phyloP scores from a whole-genome alignment of 179 eudicot genomes.

The Beta lomatogona region DNA sequence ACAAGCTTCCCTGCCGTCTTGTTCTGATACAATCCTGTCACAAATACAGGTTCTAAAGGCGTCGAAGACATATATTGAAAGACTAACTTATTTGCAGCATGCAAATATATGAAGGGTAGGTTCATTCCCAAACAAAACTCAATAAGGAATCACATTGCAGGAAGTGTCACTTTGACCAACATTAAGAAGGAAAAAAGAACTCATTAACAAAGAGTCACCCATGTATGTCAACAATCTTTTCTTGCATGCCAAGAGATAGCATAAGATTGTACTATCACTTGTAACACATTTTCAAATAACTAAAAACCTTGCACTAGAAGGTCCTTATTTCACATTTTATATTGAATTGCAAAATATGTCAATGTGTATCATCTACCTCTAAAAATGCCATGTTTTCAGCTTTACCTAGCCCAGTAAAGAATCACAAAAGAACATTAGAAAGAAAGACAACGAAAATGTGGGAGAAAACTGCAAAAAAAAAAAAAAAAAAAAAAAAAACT shows the following conservation, averaged over 20 bases:
- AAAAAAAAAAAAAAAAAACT: too few relatives aligned
- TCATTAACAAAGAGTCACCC: not conserved
- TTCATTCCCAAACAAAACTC: not conserved
- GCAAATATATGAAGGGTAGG: not conserved
- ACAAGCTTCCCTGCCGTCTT: slow-evolving; percentile 91
- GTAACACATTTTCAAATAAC: not conserved
- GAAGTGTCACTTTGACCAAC: not conserved
- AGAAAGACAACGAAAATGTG: not conserved
- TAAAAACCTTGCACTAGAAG: not conserved
- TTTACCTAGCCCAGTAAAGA: not conserved
- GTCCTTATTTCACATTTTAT: not conserved
- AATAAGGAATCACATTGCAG: not conserved
- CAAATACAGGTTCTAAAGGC: slow-evolving; percentile 1
- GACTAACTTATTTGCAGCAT: not conserved
- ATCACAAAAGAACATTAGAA: too few relatives aligned
- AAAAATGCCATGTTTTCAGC: not conserved
- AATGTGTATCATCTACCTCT: not conserved
- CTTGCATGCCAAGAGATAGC: not conserved
- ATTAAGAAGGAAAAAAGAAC: not conserved
- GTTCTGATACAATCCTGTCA: slow-evolving; percentile 73
- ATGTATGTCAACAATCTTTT: not conserved
- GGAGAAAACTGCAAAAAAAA: not conserved
- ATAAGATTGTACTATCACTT: not conserved
- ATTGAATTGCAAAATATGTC: not conserved
- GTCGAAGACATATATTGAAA: not conserved